Percentiles rank a stretch among this genome's conserved stretches.
These are phyloP conservation scores for Dysphania ambrosioides DNA, from an alignment of 148 eudicot species.

Conservation along the genomic window DNA sequence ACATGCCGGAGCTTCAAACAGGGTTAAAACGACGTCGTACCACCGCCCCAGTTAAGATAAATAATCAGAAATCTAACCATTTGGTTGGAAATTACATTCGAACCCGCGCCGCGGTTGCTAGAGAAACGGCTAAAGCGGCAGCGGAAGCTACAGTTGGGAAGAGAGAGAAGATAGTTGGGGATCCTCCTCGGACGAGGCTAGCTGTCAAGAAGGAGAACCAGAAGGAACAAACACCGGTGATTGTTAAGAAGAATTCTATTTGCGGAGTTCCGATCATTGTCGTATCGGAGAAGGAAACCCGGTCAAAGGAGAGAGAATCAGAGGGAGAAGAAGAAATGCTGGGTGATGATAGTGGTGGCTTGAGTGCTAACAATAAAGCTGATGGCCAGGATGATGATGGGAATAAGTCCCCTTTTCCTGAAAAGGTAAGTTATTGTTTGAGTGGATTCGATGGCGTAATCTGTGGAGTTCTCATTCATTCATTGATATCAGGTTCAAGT, in stretches of 20 bases:
- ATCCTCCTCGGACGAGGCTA: constrained; percentile 25
- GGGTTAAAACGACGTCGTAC: neutral
- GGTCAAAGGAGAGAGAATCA: constrained; percentile 13
- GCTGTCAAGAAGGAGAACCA: constrained; percentile 22
- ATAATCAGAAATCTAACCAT: too few species aligned
- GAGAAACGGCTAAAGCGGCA: neutral
- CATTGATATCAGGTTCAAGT: constrained; percentile 72
- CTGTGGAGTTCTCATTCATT: neutral
- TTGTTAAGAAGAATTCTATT: constrained; percentile 7
- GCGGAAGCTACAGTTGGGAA: neutral
- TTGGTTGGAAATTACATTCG: neutral
- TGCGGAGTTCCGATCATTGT: constrained; percentile 25
- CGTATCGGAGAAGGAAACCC: constrained; percentile 19
- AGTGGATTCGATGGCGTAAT: neutral
- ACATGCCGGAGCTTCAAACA: neutral
- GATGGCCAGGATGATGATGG: constrained; percentile 58
- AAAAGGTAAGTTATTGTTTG: constrained; percentile 39
- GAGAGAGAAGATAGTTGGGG: neutral
- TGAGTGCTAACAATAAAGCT: constrained; percentile 71
- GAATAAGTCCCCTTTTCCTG: constrained; percentile 59
- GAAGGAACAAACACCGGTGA: neutral
- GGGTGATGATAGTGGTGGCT: constrained; percentile 72
- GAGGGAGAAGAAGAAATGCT: constrained; percentile 28
- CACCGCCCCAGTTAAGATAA: too few species aligned
- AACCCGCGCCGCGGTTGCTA: neutral